phyloP scores from a whole-genome alignment of 2,329 filamentous ascomycete genomes.

The Bisporella sp. region DNA sequence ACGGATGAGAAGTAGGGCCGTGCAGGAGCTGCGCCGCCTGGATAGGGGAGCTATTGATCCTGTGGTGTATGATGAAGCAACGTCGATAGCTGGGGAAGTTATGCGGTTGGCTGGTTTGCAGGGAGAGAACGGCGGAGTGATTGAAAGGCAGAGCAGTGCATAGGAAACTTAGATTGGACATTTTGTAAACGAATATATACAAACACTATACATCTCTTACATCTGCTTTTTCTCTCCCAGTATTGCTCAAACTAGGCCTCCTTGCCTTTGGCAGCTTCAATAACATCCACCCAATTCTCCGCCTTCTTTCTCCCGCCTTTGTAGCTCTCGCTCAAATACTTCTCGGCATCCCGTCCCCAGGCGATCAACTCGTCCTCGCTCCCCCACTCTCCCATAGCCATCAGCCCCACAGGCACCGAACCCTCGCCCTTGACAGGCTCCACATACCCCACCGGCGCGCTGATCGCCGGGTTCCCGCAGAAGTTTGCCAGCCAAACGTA shows the following conservation, averaged over 20 bases:
- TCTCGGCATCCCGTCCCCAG: slow-evolving; percentile 53
- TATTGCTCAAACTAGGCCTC: background rate
- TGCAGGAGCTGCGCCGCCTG: too few species aligned
- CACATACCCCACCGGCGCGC: slow-evolving; percentile 67
- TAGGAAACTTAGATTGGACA: background rate
- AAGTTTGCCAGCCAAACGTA: slow-evolving; percentile 85
- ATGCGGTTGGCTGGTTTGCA: too few species aligned
- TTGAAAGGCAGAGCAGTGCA: background rate
- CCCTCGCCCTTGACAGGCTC: slow-evolving; percentile 38
- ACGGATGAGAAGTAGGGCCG: too few species aligned
- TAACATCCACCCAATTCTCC: slow-evolving; percentile 51
- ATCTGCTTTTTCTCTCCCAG: background rate
- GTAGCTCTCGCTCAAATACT: slow-evolving; percentile 42
- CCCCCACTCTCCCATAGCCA: slow-evolving; percentile 62
- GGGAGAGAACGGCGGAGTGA: too few species aligned
- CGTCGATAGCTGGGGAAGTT: too few species aligned
- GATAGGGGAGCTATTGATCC: too few species aligned
- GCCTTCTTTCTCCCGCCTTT: slow-evolving; percentile 44
- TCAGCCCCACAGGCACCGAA: slow-evolving; percentile 51
- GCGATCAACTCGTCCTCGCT: slow-evolving; percentile 53
- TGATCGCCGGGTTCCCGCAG: slow-evolving; percentile 68
- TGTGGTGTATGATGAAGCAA: too few species aligned
- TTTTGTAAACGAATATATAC: background rate
- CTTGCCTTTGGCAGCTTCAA: slow-evolving; percentile 31
- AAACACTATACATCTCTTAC: background rate